Conservation (phyloP, 148 eudicot species). For the Arctostaphylos glauca region DNA sequence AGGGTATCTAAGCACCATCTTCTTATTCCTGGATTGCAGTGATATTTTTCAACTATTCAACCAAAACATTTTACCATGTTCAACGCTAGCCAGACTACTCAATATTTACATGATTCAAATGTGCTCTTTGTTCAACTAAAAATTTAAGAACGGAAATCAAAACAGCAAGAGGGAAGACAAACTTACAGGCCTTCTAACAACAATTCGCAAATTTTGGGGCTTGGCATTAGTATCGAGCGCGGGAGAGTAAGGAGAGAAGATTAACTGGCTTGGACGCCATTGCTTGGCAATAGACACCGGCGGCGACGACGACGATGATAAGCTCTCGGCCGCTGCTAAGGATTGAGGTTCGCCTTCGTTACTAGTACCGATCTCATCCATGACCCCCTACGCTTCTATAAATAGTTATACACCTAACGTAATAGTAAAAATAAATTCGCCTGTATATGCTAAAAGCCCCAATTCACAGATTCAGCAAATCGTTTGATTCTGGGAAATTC, state of each 20-base stretch:
- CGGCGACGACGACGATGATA: constrained; percentile 26
- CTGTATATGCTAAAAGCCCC: not conserved
- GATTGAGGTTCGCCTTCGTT: constrained; percentile 20
- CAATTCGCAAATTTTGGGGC: constrained; percentile 44
- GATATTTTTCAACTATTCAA: not conserved
- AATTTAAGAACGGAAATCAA: not conserved
- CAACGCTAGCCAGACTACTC: not conserved
- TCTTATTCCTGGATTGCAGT: not conserved
- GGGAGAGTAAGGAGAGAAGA: constrained; percentile 52
- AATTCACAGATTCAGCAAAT: constrained; percentile 3
- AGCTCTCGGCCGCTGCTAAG: constrained; percentile 20
- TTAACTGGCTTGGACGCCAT: constrained; percentile 56
- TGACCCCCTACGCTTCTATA: not conserved
- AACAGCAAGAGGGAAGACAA: not conserved
- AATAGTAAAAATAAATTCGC: not conserved
- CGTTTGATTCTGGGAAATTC: constrained; percentile 26
- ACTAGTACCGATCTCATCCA: constrained; percentile 39
- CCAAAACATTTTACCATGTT: not conserved
- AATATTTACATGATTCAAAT: not conserved
- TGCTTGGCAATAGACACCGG: constrained; percentile 19
- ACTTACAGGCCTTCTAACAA: constrained; percentile 62
- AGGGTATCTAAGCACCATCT: not conserved
- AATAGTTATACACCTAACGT: not conserved
- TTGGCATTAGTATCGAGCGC: constrained; percentile 22
- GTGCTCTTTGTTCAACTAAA: not conserved